These are phyloP conservation scores for Trichoderma sp. DNA, from an alignment of 2,329 filamentous ascomycete genomes.

Conservation along the genomic window DNA sequence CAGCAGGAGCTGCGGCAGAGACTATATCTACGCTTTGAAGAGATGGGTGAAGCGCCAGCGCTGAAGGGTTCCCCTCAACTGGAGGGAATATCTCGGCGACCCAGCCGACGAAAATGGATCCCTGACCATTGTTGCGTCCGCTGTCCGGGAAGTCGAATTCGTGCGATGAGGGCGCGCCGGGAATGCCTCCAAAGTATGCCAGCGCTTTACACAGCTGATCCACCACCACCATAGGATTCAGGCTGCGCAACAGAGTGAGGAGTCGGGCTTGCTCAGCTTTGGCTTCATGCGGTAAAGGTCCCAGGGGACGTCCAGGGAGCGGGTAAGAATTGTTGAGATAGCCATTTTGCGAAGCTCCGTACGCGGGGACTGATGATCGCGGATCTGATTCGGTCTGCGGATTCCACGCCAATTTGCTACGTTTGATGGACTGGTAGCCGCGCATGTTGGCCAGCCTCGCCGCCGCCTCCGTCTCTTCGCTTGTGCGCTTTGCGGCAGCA, in stretches of 20 bases:
- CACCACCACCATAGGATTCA: slow-evolving; percentile 61
- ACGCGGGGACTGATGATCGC: slow-evolving; percentile 20
- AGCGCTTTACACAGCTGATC: slow-evolving; percentile 66
- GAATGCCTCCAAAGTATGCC: slow-evolving; percentile 65
- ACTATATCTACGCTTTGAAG: slow-evolving; percentile 13
- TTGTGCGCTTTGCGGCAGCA: slow-evolving; percentile 62
- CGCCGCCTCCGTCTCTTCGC: slow-evolving; percentile 63
- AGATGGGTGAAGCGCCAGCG: slow-evolving; percentile 19
- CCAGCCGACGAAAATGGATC: slow-evolving; percentile 64
- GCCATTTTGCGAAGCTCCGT: slow-evolving; percentile 23
- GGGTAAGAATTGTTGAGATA: slow-evolving; percentile 14
- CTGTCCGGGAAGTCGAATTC: slow-evolving; percentile 60
- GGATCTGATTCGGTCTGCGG: slow-evolving; percentile 23
- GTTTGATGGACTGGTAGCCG: slow-evolving; percentile 56
- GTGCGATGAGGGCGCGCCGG: slow-evolving; percentile 57
- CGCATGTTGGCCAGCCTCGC: slow-evolving; percentile 60
- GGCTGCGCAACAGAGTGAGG: slow-evolving; percentile 58
- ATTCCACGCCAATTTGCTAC: slow-evolving; percentile 45
- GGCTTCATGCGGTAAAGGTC: slow-evolving; percentile 49
- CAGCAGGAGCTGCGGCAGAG: background rate
- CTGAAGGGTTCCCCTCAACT: slow-evolving; percentile 33
- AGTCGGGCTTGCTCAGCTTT: slow-evolving; percentile 65
- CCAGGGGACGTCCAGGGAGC: slow-evolving; percentile 20
- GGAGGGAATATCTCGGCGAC: slow-evolving; percentile 65
- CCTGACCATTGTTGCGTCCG: slow-evolving; percentile 59